Conservation (phyloP, 2,329 filamentous ascomycete species). For the Apiospora kogelbergensis region DNA sequence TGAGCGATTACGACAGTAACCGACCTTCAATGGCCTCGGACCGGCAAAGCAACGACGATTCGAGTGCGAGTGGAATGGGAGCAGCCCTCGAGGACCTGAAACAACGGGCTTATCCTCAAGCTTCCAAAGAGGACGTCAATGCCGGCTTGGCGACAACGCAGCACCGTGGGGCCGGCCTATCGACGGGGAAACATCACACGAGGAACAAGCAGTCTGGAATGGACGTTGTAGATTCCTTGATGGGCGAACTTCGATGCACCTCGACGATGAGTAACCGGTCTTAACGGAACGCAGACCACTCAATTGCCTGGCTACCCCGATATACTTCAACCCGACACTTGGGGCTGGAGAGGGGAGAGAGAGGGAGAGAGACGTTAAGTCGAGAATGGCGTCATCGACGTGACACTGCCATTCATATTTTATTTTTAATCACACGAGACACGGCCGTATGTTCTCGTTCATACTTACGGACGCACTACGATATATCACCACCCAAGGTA, state of each 20-base stretch:
- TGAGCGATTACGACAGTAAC: not conserved
- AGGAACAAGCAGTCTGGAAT: not conserved
- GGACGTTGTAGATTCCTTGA: not conserved
- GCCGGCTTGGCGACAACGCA: not conserved
- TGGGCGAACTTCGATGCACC: constrained; percentile 1
- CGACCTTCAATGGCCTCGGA: not conserved
- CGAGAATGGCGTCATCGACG: not conserved
- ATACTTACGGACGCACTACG: not conserved
- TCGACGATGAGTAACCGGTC: not conserved
- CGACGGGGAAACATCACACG: not conserved
- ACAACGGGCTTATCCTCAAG: not conserved
- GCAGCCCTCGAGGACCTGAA: not conserved
- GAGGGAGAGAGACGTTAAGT: not conserved
- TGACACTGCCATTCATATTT: not conserved
- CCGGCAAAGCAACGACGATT: not conserved
- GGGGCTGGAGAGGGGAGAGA: not conserved
- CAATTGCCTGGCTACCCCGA: not conserved
- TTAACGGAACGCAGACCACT: not conserved
- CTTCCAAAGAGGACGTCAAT: not conserved
- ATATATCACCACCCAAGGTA: not conserved
- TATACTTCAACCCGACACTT: not conserved
- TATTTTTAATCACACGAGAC: not conserved
- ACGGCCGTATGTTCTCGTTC: not conserved
- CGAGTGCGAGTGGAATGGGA: not conserved
- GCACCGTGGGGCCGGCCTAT: not conserved